phyloP scores from a whole-genome alignment of 2,329 filamentous ascomycete species.

The Penicillium sclerotigenum region DNA sequence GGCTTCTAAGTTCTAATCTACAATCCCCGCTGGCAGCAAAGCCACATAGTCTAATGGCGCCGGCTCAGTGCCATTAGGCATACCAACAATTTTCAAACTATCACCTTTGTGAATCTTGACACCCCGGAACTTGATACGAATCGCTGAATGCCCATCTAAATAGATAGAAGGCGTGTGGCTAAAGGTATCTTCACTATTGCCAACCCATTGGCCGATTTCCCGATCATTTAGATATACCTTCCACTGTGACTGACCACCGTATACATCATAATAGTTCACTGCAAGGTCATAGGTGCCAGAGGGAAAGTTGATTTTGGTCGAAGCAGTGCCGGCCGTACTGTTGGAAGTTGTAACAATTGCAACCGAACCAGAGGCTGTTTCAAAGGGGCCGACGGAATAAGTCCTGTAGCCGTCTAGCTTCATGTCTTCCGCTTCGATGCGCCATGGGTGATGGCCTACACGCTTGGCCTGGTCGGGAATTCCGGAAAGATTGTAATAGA shows the following conservation, averaged over 20 bases:
- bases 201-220: conserved; percentile 57
- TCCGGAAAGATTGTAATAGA: conserved; percentile 60
- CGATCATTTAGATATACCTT: conserved; percentile 54
- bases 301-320: conserved; percentile 47
- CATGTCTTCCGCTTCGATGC: conserved; percentile 70
- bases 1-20: conserved; percentile 50
- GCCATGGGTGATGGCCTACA: conserved; percentile 60
- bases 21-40: conserved; percentile 56
- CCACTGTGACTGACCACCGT: conserved; percentile 57
- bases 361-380: conserved; percentile 56
- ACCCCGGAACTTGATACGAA: conserved; percentile 56
- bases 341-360: conserved; percentile 58
- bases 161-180: conserved; percentile 58
- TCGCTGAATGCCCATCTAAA: conserved; percentile 64
- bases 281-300: conserved; percentile 61
- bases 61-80: conserved; percentile 58
- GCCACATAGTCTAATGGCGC: conserved; percentile 67
- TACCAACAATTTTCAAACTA: conserved; percentile 54
- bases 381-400: conserved; percentile 56
- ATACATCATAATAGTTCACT: conserved; percentile 65
- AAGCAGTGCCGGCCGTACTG: conserved; percentile 50
- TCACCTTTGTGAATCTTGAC: conserved; percentile 53
- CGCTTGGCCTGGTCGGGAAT: conserved; percentile 57
- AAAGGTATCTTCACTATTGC: conserved; percentile 58
- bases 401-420: conserved; percentile 55